Evolutionary conservation across 345 rosid genomes (phyloP), one percentile per base, ranked within the genome.

Genomic region (Raphanus raphanistrum): DNA sequence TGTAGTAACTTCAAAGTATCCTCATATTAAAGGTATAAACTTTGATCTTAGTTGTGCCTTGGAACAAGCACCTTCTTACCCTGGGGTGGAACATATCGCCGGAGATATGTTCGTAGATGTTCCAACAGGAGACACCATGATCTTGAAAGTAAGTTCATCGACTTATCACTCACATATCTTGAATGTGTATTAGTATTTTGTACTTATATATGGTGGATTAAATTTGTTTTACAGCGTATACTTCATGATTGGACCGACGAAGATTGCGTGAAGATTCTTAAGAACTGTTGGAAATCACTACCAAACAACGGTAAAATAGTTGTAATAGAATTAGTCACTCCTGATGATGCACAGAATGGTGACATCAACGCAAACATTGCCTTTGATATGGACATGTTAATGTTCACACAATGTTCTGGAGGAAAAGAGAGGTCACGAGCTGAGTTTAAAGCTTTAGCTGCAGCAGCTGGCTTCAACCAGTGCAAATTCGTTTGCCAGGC

Each of bases 81-180:
- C 2, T 7, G 60, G 38, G 4, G 90, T 89, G 52, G 80, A 91
- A 82, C 94, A 89, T 63, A 87, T 91, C 17, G 84, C 92, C 57
- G 57, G 57, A 50, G 57, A 50, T 50, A 50, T 50, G 57, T 50
- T 50, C 6, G 57, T 50, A 2, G 57, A 50, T 50, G 57, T 50
- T 50, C 57, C 57, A 50, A 50, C 8, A 2, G 57, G 57, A 50
- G 57, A 50, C 6, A 15, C 57, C 57, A 50, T 50, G 57, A 50
- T 50, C 21, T 50, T 50, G 57, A 50, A 50, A 50, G 57, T 50
- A 50, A 50, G 57, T 50, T 50, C 57, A 50, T 50, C 57, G 15
- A 50, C 57, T 50, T 50, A n/a, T 50, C 57, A 50, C 3, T 50
- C 57, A 50, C 6, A 50, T 50, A 5, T 50, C 8, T 50, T 50